phyloP scores from a whole-genome alignment of 208 protist genomes.

The Leishmania tropica region DNA sequence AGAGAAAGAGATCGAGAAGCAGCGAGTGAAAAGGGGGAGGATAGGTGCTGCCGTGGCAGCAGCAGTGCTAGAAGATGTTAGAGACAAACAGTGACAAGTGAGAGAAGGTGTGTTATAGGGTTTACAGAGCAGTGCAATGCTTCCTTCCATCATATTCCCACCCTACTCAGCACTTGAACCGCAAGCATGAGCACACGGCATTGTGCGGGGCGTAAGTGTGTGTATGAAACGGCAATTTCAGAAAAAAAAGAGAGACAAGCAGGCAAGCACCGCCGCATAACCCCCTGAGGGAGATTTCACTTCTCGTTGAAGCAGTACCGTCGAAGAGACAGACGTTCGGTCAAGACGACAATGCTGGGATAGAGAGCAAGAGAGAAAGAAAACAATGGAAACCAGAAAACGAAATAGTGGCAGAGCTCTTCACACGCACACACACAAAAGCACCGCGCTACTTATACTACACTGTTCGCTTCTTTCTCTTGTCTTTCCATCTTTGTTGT shows the following conservation, averaged over 20 bases:
- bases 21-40: not conserved
- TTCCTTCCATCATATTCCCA: not conserved
- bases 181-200: not conserved
- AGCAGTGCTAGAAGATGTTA: not conserved
- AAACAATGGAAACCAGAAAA: not conserved
- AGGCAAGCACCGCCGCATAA: not conserved
- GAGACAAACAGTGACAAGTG: not conserved
- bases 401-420: not conserved
- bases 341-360: not conserved
- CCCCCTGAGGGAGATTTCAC: no score
- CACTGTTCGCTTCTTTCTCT: no score
- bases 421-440: no score
- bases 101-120: not conserved
- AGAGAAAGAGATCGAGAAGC: not conserved
- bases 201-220: not conserved
- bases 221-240: not conserved
- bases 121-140: not conserved
- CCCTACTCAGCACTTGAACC: not conserved
- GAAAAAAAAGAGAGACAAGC: constrained; percentile 8
- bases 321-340: no score
- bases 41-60: not conserved
- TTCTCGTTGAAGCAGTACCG: no score
- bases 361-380: not conserved
- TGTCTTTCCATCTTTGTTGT: not conserved
- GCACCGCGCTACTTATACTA: not conserved